These are phyloP conservation scores for Erythrobasidium hasegawianum DNA, from an alignment of 1,284 basidiomycete species.

Conservation along the genomic window DNA sequence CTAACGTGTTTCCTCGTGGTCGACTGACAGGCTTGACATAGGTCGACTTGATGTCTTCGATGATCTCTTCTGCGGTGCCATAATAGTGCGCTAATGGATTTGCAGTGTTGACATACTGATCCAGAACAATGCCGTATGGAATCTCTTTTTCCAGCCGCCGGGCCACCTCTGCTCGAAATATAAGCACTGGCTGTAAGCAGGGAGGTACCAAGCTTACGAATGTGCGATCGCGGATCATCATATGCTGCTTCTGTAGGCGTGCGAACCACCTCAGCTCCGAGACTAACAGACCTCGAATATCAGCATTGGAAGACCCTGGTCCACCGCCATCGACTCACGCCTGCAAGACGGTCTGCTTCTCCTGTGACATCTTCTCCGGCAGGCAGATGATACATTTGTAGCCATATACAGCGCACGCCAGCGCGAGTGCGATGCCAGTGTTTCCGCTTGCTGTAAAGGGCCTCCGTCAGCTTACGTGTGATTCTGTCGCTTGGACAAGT, in stretches of 20 bases:
- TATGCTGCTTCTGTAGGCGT: slow-evolving; percentile 87
- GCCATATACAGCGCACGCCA: slow-evolving; percentile 89
- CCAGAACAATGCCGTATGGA: slow-evolving; percentile 80
- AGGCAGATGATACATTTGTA: slow-evolving; percentile 71
- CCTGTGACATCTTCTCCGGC: slow-evolving; percentile 93
- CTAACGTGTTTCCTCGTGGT: slow-evolving; percentile 37
- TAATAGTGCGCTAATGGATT: slow-evolving; percentile 87
- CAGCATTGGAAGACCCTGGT: too few relatives aligned
- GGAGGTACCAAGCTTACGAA: slow-evolving; percentile 55
- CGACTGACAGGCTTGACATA: slow-evolving; percentile 50
- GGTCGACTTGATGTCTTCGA: slow-evolving; percentile 52
- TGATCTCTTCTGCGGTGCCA: slow-evolving; percentile 83
- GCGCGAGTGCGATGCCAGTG: slow-evolving; percentile 80
- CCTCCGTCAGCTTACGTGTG: not conserved
- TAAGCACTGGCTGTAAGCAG: not conserved
- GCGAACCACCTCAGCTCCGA: slow-evolving; percentile 84
- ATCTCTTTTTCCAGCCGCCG: slow-evolving; percentile 71
- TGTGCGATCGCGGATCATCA: slow-evolving; percentile 79
- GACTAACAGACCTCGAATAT: not conserved
- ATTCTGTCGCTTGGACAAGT: not conserved
- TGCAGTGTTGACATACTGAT: slow-evolving; percentile 66
- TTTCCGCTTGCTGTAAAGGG: slow-evolving; percentile 39
- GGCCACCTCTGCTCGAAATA: slow-evolving; percentile 73
- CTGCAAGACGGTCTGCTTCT: slow-evolving; percentile 88
- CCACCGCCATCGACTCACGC: slow-evolving; percentile 55